Base-by-base conservation (phyloP, 768 basidiomycete genomes). In the Kwoniella dejecticola region DNA sequence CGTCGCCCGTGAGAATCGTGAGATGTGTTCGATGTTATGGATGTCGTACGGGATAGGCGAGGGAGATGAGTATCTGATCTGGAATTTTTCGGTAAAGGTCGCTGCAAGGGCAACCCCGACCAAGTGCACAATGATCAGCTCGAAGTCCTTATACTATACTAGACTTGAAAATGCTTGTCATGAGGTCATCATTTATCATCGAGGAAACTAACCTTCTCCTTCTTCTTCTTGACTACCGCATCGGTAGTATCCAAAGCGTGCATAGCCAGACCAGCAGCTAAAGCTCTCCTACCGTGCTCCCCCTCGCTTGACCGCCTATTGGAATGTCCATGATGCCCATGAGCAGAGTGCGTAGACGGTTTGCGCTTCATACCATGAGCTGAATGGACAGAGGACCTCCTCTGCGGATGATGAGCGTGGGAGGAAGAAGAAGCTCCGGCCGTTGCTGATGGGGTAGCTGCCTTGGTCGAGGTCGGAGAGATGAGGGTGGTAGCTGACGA, bases 11-110 rank as follows among this genome's bases (percentile, higher is more conserved):
- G 66, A 7, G 64, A 62, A 19, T 50, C 58, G 11, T 62, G 62
- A 5, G 73, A 72, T 12, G 63, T 48, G 10, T 31, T 52, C 31
- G 71, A 70, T 6, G 65, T 62, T 21, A 64, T 57, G 1, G 73
- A 75, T 12, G 62, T 59, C 8, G 63, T 64, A 2, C 74, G 63
- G 0, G 74, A 72, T 48, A 75, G 45, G 8, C 62, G 57, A 6
- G 71, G 63, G 2, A 75, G 62, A 44, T 72, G 63, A 0, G 74
- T 70, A 50, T 72, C 71, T 13, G 74, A 75, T 42, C 62, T 38
- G 11, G 71, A 71, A 17, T 62, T 36, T 41, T 72, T 72, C 3
- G 64, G 42, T 17, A 56, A 26, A 5, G 71, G 71, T 38, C 74
- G 67, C 74, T 72, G 41, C 19, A n/a, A n/a, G n/a, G n/a, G n/a